Evolutionary conservation across 139 green algal genomes (phyloP).

Genomic region (Axilococcus clingmanii): DNA sequence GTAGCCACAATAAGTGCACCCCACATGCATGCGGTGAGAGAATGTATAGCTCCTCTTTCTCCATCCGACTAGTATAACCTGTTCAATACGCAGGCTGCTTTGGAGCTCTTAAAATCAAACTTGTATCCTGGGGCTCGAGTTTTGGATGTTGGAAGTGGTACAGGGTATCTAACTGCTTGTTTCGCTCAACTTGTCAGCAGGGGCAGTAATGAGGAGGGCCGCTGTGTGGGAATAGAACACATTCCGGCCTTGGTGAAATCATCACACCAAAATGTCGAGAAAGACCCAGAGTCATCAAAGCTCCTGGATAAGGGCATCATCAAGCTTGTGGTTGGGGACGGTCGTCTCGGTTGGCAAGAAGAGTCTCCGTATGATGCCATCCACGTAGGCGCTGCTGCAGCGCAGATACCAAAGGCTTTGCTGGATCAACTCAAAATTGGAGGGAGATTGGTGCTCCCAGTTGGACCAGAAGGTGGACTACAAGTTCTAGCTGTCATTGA

Average conservation of each 20-base stretch:
- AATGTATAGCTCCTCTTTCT: too few species aligned
- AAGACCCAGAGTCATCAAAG: constrained; percentile 14
- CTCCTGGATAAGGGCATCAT: constrained; percentile 10
- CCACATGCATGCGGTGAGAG: too few species aligned
- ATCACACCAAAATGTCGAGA: constrained; percentile 14
- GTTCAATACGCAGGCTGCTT: too few species aligned
- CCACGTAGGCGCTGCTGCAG: constrained; percentile 85
- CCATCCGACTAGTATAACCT: too few species aligned
- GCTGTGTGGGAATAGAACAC: too few species aligned
- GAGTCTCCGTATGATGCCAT: constrained; percentile 78
- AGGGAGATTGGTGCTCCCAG: constrained; percentile 37
- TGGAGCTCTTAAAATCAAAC: too few species aligned
- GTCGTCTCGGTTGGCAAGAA: constrained; percentile 10
- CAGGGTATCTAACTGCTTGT: constrained; percentile 65
- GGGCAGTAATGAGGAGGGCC: constrained; percentile 1
- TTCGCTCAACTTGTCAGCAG: constrained; percentile 53
- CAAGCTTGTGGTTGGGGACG: constrained; percentile 14
- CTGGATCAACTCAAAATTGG: constrained; percentile 48
- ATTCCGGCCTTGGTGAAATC: too few species aligned
- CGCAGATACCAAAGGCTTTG: constrained; percentile 48
- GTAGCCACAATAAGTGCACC: too few species aligned
- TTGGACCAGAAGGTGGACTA: constrained; percentile 14
- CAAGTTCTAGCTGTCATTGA: constrained; percentile 26
- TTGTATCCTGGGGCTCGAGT: too few species aligned
- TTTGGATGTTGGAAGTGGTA: constrained; percentile 81